Percentiles rank a stretch among this genome's conserved stretches.
These are phyloP conservation scores for Jamesozyma rosinii DNA, from an alignment of 805 yeast species.

Conservation along the genomic window DNA sequence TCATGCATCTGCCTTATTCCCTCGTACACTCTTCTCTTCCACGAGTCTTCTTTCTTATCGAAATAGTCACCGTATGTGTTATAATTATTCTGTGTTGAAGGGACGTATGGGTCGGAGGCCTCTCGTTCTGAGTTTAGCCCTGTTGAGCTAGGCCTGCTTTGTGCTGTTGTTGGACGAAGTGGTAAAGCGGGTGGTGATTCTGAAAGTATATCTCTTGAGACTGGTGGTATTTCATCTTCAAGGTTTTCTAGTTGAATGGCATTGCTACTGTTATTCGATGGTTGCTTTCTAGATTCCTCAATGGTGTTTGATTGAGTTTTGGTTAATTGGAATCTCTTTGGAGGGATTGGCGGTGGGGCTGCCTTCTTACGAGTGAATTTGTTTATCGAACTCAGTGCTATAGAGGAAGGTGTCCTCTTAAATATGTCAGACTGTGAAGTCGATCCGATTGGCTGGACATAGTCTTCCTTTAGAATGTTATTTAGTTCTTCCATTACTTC, in stretches of 20 bases:
- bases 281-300: conserved; percentile 1
- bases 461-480: conserved; percentile 11
- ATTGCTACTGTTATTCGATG: background rate
- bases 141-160: background rate
- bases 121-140: background rate
- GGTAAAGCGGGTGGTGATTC: conserved; percentile 5
- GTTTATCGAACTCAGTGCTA: background rate
- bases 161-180: background rate
- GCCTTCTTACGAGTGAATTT: background rate
- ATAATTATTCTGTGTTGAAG: conserved; percentile 26
- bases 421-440: background rate
- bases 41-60: conserved; percentile 45
- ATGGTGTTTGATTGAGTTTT: conserved; percentile 11
- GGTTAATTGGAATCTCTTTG: conserved; percentile 17
- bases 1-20: conserved; percentile 27
- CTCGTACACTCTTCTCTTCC: conserved; percentile 45
- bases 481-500: conserved; percentile 27
- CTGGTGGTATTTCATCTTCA: background rate
- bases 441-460: conserved; percentile 4
- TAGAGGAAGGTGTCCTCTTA: background rate
- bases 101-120: conserved; percentile 11
- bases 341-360: conserved; percentile 20
- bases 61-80: conserved; percentile 19
- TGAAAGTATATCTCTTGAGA: background rate
- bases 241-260: background rate